Conservation (phyloP, 352 stramenopile genomes). For the Globisporangium abappressorium region DNA sequence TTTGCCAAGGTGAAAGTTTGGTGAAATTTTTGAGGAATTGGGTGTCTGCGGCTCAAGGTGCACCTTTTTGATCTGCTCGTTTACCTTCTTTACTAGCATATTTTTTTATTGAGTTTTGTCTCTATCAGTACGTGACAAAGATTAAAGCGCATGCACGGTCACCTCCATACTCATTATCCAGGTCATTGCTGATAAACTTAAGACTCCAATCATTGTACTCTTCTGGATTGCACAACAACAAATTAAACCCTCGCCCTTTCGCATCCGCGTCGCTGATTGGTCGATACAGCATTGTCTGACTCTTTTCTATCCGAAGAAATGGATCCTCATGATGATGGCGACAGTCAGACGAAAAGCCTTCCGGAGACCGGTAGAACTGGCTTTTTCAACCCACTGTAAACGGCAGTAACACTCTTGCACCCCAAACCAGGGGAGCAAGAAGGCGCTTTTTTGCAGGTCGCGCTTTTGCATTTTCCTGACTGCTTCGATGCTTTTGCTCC, state of each 20-base stretch:
- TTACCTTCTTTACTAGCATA: too few relatives aligned
- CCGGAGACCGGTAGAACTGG: not conserved
- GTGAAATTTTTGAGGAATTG: too few relatives aligned
- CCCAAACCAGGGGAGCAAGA: too few relatives aligned
- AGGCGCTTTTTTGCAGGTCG: too few relatives aligned
- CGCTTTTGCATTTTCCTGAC: too few relatives aligned
- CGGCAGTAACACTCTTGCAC: not conserved
- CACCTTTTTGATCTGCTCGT: too few relatives aligned
- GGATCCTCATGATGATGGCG: not conserved
- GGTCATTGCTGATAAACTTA: not conserved
- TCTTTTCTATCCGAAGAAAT: not conserved
- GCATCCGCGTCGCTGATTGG: not conserved
- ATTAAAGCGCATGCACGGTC: not conserved
- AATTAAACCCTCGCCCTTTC: not conserved
- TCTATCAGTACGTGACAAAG: not conserved
- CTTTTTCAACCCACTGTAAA: not conserved
- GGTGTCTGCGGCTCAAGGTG: too few relatives aligned
- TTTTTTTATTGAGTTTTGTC: too few relatives aligned
- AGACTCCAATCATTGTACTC: not conserved
- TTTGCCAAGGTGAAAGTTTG: too few relatives aligned
- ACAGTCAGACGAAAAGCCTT: not conserved
- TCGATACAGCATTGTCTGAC: not conserved
- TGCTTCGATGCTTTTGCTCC: too few relatives aligned
- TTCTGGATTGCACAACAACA: not conserved
- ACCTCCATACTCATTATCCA: not conserved